These are phyloP conservation scores for Ogataea nitratoaversa DNA, from an alignment of 805 yeast species.

Conservation along the genomic window DNA sequence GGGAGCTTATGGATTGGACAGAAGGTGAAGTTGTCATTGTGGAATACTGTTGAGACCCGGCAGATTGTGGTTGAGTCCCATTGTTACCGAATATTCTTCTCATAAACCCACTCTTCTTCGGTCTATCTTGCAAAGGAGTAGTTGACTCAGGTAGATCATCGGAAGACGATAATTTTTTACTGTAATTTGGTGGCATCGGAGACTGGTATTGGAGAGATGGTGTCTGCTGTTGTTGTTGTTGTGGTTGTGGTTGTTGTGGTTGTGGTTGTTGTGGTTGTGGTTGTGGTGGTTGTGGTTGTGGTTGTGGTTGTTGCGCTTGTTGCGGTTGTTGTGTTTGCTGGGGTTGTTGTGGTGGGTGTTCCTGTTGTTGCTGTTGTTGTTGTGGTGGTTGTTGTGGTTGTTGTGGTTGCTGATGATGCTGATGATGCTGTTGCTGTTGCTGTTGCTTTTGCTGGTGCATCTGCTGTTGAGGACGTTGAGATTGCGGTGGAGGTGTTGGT, in stretches of 20 bases:
- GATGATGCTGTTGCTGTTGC: background rate
- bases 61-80: constrained; percentile 2
- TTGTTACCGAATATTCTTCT: constrained; percentile 28
- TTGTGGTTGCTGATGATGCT: background rate
- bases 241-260: background rate
- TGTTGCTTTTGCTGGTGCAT: background rate
- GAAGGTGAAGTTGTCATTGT: constrained; percentile 17
- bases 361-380: background rate
- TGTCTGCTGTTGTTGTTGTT: constrained; percentile 1
- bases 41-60: background rate
- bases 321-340: too few species aligned
- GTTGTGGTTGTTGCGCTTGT: background rate
- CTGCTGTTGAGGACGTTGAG: background rate
- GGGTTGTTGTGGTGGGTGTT: background rate
- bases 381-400: background rate
- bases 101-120: constrained; percentile 26
- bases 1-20: constrained; percentile 25
- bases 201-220: background rate
- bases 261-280: background rate
- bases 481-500: background rate
- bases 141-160: constrained; percentile 10
- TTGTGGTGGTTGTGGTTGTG: background rate
- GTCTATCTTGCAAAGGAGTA: constrained; percentile 7
- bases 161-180: constrained; percentile 6
- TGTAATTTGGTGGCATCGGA: background rate